Percentiles rank a stretch among this genome's conserved stretches.
Evolutionary conservation across 2,329 filamentous ascomycete genomes (phyloP).

Genomic region (Tolypocladium tundrense): DNA sequence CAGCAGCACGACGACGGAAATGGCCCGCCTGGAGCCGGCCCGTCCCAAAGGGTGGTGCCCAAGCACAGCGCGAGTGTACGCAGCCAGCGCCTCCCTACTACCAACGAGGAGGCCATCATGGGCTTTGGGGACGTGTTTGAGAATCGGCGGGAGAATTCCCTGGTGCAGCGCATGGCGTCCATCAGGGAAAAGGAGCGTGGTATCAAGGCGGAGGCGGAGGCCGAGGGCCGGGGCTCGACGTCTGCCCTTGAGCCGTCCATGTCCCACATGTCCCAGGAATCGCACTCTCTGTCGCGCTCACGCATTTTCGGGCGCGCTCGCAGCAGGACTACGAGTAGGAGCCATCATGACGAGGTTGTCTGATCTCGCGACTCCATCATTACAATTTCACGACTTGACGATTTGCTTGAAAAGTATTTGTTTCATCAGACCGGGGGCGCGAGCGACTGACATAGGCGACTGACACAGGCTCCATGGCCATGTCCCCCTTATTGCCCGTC

Average conservation of each 20-base stretch:
- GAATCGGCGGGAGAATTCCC: slow-evolving; percentile 25
- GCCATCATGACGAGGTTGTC: slow-evolving; percentile 16
- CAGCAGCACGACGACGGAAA: slow-evolving; percentile 9
- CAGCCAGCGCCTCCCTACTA: slow-evolving; percentile 9
- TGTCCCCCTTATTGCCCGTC: neutral
- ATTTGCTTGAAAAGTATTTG: neutral
- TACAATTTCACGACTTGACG: neutral
- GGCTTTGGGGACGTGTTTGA: slow-evolving; percentile 38
- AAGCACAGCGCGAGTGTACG: slow-evolving; percentile 6
- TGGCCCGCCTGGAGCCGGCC: slow-evolving; percentile 3
- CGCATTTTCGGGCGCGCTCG: slow-evolving; percentile 19
- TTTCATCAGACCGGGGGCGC: neutral
- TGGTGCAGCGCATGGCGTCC: slow-evolving; percentile 24
- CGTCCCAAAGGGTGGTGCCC: slow-evolving; percentile 5
- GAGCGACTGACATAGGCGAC: neutral
- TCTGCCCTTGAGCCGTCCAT: slow-evolving; percentile 14
- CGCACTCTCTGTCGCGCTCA: slow-evolving; percentile 13
- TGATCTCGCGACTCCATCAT: slow-evolving; percentile 4
- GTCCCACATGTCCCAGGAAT: slow-evolving; percentile 10
- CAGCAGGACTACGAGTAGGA: slow-evolving; percentile 18
- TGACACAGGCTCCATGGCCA: neutral
- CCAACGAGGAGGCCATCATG: slow-evolving; percentile 21
- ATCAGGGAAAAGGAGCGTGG: slow-evolving; percentile 27
- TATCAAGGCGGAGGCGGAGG: slow-evolving; percentile 14
- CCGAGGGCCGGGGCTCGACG: slow-evolving; percentile 15